Base-by-base conservation (phyloP, 2,329 filamentous ascomycete species). In the Aspergillus fumigatiaffinis region DNA sequence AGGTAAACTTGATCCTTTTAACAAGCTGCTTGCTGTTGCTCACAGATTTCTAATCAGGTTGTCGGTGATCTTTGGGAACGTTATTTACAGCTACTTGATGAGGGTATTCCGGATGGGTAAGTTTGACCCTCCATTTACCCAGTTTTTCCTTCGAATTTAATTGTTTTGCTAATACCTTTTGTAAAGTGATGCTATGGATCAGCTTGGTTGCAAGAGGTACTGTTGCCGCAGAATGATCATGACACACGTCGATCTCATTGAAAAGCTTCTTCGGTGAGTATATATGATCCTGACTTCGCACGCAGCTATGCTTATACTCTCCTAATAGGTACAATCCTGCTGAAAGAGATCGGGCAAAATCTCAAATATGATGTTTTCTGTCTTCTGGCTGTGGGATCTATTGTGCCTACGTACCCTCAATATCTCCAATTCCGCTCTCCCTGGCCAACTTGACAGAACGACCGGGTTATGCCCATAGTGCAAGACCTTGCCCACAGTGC, bases 151-250 rank as follows among this genome's bases (percentile, higher is more conserved):
- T 44, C 10, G 20, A 23, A 12, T 14, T 9, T 26, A 17, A 23
- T 21, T 25, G 28, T 50, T 38, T 53, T 51, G 52, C 61, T 66
- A 55, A 67, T 51, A 44, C 44, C 42, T 29, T 29, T 38, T 55
- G 54, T 47, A 41, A 66, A 97, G 94, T 71, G 92, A 97, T 74
- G 94, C 93, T 46, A 96, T 99, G 89, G 92, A 97, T 76, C 85
- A 92, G 73, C 87, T 99, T 53, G 92, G 92, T 56, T 89, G 95
- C 71, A 93, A 91, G 78, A 87, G 94, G 67, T 99, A 99, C 82
- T 99, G 94, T 84, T 99, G 94, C 81, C 90, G 94, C 68, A 89
- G 94, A 71, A 99, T 99, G 94, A 87, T 99, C 76, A 97, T 99
- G 90, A 99, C 94, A 59, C 94, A 99, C 78, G 94, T 99, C 69